phyloP scores from a whole-genome alignment of 257 asterid species.

The Solanum medicagineum region DNA sequence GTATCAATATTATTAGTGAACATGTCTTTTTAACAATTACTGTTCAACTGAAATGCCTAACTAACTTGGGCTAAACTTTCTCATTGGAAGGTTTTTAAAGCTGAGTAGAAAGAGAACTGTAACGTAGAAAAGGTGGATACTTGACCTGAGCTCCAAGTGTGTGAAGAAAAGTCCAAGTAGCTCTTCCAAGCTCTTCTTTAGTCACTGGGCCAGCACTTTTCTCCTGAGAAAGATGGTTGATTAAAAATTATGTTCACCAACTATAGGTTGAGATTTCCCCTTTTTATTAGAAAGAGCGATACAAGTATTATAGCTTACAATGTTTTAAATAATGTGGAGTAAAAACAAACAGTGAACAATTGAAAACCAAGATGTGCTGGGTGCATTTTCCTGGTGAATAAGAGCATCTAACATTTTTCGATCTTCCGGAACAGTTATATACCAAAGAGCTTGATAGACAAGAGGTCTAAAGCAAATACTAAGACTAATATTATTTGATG shows the following conservation, averaged over 20 bases:
- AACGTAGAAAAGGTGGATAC: neutral
- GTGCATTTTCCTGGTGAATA: neutral
- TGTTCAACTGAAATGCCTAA: neutral
- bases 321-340: neutral
- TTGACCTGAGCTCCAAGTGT: constrained; percentile 93
- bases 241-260: neutral
- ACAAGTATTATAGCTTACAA: neutral
- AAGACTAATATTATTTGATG: neutral
- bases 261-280: neutral
- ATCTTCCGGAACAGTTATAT: neutral
- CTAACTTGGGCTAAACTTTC: neutral
- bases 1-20: neutral
- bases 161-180: constrained; percentile 95
- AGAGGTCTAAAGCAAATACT: neutral
- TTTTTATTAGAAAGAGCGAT: neutral
- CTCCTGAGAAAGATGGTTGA: constrained; percentile 19
- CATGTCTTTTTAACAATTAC: neutral
- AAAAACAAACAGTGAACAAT: neutral
- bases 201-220: constrained; percentile 46
- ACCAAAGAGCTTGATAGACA: neutral
- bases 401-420: neutral
- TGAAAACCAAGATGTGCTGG: neutral
- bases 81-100: neutral
- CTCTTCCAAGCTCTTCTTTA: constrained; percentile 91
- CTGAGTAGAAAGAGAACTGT: neutral